Conservation (phyloP, 1,139 yeast genomes). For the Blastobotrys persicus region DNA sequence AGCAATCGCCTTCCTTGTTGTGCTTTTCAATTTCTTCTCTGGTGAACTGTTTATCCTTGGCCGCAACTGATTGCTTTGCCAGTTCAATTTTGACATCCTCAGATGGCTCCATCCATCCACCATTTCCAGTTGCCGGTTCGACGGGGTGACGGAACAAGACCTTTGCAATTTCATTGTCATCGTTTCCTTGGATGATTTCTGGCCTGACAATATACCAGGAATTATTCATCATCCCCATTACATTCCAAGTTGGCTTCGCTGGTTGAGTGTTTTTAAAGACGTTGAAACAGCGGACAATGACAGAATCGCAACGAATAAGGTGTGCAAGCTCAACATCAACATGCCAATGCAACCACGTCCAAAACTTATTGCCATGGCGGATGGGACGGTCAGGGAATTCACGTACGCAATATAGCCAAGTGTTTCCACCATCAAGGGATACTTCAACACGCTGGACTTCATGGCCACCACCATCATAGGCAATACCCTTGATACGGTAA, state of each 20-base stretch:
- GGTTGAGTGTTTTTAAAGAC: slow-evolving; percentile 38
- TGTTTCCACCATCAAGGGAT: slow-evolving; percentile 35
- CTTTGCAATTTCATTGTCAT: background rate
- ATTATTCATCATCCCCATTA: slow-evolving; percentile 39
- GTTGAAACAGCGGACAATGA: slow-evolving; percentile 40
- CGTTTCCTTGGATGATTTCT: slow-evolving; percentile 19
- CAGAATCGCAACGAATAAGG: slow-evolving; percentile 26
- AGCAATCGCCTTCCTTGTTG: slow-evolving; percentile 49
- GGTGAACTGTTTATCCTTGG: slow-evolving; percentile 13
- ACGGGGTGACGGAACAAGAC: slow-evolving; percentile 37
- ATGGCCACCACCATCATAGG: slow-evolving; percentile 40
- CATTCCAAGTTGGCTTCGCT: slow-evolving; percentile 41
- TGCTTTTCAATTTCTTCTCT: slow-evolving; percentile 51
- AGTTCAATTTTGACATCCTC: slow-evolving; percentile 19
- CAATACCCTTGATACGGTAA: slow-evolving; percentile 35
- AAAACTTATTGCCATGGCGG: background rate
- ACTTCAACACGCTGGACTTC: slow-evolving; percentile 37
- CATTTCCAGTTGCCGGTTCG: slow-evolving; percentile 29
- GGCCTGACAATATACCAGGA: slow-evolving; percentile 40
- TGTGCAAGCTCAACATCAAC: background rate
- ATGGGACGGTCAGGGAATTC: background rate
- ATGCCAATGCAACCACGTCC: background rate
- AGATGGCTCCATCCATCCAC: slow-evolving; percentile 39
- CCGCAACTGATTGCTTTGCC: slow-evolving; percentile 19
- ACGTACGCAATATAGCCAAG: slow-evolving; percentile 26